phyloP scores from a whole-genome alignment of 768 basidiomycete genomes.

The Paxillus involutus region DNA sequence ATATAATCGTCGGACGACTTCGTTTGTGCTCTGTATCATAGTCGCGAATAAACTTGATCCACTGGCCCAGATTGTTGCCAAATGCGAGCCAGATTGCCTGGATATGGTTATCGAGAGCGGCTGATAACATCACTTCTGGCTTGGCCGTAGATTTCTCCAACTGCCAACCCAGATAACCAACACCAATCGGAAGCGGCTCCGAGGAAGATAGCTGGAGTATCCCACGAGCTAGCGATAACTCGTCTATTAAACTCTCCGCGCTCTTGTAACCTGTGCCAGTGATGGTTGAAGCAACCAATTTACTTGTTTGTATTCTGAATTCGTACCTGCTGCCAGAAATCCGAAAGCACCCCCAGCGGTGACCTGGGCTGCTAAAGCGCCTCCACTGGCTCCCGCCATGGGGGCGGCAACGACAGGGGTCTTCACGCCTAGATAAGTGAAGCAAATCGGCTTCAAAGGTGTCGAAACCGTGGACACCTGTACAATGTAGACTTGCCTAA shows the following conservation, averaged over 20 bases:
- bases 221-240: slow-evolving; percentile 54
- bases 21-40: slow-evolving; percentile 44
- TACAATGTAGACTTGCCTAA: slow-evolving; percentile 39
- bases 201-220: slow-evolving; percentile 34
- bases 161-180: slow-evolving; percentile 75
- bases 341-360: slow-evolving; percentile 73
- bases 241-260: slow-evolving; percentile 43
- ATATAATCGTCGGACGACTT: slow-evolving; percentile 50
- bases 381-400: slow-evolving; percentile 73
- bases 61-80: slow-evolving; percentile 54
- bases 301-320: not conserved
- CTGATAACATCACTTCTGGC: slow-evolving; percentile 43
- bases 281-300: slow-evolving; percentile 3
- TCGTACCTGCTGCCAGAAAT: slow-evolving; percentile 63
- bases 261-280: slow-evolving; percentile 54
- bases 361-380: slow-evolving; percentile 58
- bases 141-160: slow-evolving; percentile 50
- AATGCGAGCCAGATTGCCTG: slow-evolving; percentile 77
- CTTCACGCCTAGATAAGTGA: slow-evolving; percentile 42
- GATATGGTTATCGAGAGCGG: slow-evolving; percentile 54
- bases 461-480: not conserved
- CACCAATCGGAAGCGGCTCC: slow-evolving; percentile 55
- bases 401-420: slow-evolving; percentile 64
- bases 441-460: not conserved
- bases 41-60: slow-evolving; percentile 63